Evolutionary conservation across 768 basidiomycete genomes (phyloP).

Genomic region (Kwoniella sp.): DNA sequence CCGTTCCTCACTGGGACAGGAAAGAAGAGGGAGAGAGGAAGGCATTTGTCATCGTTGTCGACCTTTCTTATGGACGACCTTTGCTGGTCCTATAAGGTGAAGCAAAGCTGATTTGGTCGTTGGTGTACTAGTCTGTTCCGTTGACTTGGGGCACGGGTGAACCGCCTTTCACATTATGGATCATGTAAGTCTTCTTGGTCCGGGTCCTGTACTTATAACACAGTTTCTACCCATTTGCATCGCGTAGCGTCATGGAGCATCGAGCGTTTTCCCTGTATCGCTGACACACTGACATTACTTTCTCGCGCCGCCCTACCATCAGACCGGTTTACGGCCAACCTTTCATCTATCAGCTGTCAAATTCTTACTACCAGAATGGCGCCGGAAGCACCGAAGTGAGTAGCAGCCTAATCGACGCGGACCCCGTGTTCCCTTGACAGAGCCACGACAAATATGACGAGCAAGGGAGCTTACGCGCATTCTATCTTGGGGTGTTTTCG

Average conservation of each 20-base stretch:
- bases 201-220: no score
- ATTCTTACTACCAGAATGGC: constrained; percentile 25
- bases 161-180: constrained; percentile 39
- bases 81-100: background rate
- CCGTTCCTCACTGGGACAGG: no score
- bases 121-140: constrained; percentile 29
- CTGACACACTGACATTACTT: background rate
- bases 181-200: constrained; percentile 34
- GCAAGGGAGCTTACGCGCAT: no score
- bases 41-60: no score
- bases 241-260: background rate
- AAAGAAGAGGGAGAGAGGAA: no score
- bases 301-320: no score
- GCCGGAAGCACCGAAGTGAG: constrained; percentile 21
- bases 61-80: background rate
- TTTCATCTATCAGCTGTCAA: constrained; percentile 39
- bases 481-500: no score
- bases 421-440: no score
- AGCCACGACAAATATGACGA: no score
- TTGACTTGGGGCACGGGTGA: constrained; percentile 35
- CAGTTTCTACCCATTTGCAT: background rate
- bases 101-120: background rate
- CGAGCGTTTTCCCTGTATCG: no score
- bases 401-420: background rate
- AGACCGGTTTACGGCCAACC: constrained; percentile 39